Evolutionary conservation across 106 monocot genomes (phyloP), one percentile per base, ranked within the genome.

Genomic region (Dioscorea dumetorum): DNA sequence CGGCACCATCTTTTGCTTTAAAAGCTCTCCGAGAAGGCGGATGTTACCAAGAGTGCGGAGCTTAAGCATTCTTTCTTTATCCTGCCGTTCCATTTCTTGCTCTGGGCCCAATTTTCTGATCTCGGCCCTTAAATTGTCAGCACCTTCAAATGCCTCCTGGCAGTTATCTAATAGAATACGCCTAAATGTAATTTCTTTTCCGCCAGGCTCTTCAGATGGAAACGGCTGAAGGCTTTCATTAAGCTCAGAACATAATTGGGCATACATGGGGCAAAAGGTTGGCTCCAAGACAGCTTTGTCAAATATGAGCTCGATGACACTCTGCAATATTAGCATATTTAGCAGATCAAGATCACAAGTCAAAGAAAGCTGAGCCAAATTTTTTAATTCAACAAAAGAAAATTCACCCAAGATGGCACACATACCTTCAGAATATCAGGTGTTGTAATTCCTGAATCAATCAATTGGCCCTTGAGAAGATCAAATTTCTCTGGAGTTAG

Each of bases 91-190:
- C 41, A 73, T 59, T 75, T 91, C 90, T 66, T 91, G 75, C 11
- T 81, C 90, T 10, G 76, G 74, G n/a, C 62, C 77, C 78, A 91
- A 21, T 41, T 83, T 78, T 68, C 73, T 67, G 21, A 86, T 69
- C 52, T 87, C 86, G 4, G 77, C 70, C 63, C 83, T 74, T n/a
- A 90, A 63, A 28, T 67, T 76, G 59, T 73, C 91, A 33, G 91
- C 54, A 60, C 91, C 88, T 80, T 97, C 95, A 84, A 97, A 97
- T 48, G 91, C 95, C 63, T 97, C 95, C 60, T 97, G 95, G 70
- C 95, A 97, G 76, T 84, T 91, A 77, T 97, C 82, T 50, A 97
- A 62, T 15, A 97, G 87, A 12, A 89, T 76, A 12, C 88, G 77
- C 78, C 91, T 97, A 74, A 97, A 97, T 20, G 91, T 89, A 21